These are phyloP conservation scores for Arthrobotrys pseudoclavata DNA, from an alignment of 2,329 filamentous ascomycete genomes.

Conservation along the genomic window DNA sequence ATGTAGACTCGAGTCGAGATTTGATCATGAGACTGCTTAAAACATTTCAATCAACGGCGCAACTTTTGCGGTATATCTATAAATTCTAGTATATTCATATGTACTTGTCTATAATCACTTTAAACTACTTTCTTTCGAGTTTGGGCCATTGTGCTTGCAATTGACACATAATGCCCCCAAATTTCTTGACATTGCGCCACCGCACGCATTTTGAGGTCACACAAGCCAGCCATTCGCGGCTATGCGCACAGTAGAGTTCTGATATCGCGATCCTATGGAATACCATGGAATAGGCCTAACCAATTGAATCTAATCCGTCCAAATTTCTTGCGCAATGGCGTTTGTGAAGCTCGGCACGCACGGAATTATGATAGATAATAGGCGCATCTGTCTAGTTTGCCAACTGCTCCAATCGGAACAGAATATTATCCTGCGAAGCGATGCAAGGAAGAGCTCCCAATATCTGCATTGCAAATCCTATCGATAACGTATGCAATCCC, in stretches of 20 bases:
- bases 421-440: not conserved
- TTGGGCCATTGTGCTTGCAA: not conserved
- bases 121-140: not conserved
- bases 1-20: conserved; percentile 2
- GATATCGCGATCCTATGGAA: not conserved
- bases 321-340: not conserved
- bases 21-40: not conserved
- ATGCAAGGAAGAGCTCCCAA: conserved; percentile 15
- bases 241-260: not conserved
- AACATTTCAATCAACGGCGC: not conserved
- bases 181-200: not conserved
- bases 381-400: not conserved
- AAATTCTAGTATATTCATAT: not conserved
- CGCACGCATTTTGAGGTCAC: not conserved
- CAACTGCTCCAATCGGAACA: not conserved
- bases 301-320: not conserved
- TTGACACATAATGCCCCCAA: not conserved
- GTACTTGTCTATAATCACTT: not conserved
- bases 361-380: not conserved
- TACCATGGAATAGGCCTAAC: not conserved
- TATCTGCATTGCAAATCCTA: not conserved
- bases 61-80: not conserved
- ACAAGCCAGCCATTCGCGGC: not conserved
- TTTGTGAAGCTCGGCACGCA: not conserved
- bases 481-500: conserved; percentile 6